Percentiles rank a stretch among this genome's conserved stretches.
Evolutionary conservation across 2,329 filamentous ascomycete species (phyloP).

Genomic region (Monosporascus cannonballus): DNA sequence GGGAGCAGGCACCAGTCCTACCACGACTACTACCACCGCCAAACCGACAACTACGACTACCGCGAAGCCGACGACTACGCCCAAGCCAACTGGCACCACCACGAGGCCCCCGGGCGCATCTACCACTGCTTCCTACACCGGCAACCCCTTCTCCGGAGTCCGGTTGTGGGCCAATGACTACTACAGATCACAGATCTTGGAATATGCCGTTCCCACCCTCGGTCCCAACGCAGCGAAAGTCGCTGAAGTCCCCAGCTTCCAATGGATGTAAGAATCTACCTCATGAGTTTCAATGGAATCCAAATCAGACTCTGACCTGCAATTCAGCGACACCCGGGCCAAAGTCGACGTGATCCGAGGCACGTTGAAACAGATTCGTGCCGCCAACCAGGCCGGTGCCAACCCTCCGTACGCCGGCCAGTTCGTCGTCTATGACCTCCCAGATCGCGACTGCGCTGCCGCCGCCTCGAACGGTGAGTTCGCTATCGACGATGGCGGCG

Average conservation of each 20-base stretch:
- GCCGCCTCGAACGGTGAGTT: slow-evolving; percentile 55
- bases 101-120: slow-evolving; percentile 21
- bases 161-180: slow-evolving; percentile 28
- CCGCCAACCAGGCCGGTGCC: slow-evolving; percentile 40
- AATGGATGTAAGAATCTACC: slow-evolving; percentile 40
- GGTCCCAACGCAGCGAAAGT: slow-evolving; percentile 44
- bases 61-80: slow-evolving; percentile 22
- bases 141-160: slow-evolving; percentile 49
- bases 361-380: slow-evolving; percentile 43
- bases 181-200: slow-evolving; percentile 22
- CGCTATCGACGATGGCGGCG: slow-evolving; percentile 40
- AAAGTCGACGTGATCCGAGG: slow-evolving; percentile 31
- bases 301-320: background rate
- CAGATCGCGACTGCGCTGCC: slow-evolving; percentile 55
- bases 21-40: slow-evolving; percentile 8
- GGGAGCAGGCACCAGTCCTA: slow-evolving; percentile 7
- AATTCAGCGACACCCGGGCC: too few relatives aligned
- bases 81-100: slow-evolving; percentile 19
- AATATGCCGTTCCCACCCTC: slow-evolving; percentile 18
- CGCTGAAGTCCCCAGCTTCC: slow-evolving; percentile 48
- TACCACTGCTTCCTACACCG: slow-evolving; percentile 37
- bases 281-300: slow-evolving; percentile 1
- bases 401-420: slow-evolving; percentile 36
- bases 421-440: slow-evolving; percentile 53
- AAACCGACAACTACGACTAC: slow-evolving; percentile 14